These are phyloP conservation scores for Bipolaris cookei DNA, from an alignment of 2,329 filamentous ascomycete species.

Conservation along the genomic window DNA sequence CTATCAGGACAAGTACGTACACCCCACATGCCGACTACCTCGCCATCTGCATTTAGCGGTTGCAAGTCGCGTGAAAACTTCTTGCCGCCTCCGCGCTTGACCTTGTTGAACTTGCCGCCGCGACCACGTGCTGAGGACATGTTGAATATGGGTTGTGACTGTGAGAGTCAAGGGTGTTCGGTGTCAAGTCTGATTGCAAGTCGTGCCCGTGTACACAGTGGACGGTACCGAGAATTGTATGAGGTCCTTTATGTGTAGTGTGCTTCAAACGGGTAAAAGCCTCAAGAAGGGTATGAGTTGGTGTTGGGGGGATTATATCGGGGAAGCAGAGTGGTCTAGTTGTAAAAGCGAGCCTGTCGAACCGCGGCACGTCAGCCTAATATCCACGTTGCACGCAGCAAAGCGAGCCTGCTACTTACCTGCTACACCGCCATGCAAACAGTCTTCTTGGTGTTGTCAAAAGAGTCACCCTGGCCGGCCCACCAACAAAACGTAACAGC, in stretches of 20 bases:
- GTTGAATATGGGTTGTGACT: conserved; percentile 27
- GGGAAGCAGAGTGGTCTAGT: conserved; percentile 12
- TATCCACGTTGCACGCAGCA: neutral
- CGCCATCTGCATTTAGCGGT: conserved; percentile 87
- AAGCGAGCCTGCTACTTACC: conserved; percentile 4
- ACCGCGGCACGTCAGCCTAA: conserved; percentile 16
- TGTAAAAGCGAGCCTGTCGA: conserved; percentile 17
- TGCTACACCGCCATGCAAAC: neutral
- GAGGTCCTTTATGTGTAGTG: conserved; percentile 11
- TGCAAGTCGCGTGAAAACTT: conserved; percentile 92
- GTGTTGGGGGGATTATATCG: conserved; percentile 10
- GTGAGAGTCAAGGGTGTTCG: conserved; percentile 3
- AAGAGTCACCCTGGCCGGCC: conserved; percentile 18
- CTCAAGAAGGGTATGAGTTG: conserved; percentile 5
- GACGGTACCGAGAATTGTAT: neutral
- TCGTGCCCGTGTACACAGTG: conserved; percentile 4
- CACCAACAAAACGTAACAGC: conserved; percentile 17
- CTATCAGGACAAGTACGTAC: conserved; percentile 52
- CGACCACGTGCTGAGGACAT: conserved; percentile 72
- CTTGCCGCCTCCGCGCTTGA: conserved; percentile 91
- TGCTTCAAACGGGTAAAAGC: conserved; percentile 1
- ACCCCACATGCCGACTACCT: conserved; percentile 87
- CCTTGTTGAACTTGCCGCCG: conserved; percentile 94
- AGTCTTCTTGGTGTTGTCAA: conserved; percentile 8
- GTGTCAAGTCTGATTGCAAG: conserved; percentile 8